These are phyloP conservation scores for Marchantia paleacea DNA, from an alignment of 225 moss, liverwort and hornwort species.

Conservation along the genomic window DNA sequence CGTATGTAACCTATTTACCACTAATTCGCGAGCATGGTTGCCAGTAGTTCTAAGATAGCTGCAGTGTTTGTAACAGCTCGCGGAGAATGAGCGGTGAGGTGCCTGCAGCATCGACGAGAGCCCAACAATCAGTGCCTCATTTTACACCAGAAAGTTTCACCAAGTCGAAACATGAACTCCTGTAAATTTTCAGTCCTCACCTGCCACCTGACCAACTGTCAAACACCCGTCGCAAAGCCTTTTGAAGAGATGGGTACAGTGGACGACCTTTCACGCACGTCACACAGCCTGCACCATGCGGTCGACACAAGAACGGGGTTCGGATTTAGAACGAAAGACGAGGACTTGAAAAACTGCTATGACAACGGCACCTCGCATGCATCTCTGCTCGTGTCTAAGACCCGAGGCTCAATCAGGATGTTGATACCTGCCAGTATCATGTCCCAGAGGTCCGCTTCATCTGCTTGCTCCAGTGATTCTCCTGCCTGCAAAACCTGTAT, in stretches of 20 bases:
- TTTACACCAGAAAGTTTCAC: too few relatives aligned
- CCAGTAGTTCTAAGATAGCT: too few relatives aligned
- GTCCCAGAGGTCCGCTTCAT: slow-evolving; percentile 23
- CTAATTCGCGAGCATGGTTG: too few relatives aligned
- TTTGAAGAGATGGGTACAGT: slow-evolving; percentile 3
- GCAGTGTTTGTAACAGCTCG: too few relatives aligned
- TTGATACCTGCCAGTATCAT: slow-evolving; percentile 1
- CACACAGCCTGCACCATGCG: slow-evolving; percentile 2
- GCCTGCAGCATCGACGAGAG: too few relatives aligned
- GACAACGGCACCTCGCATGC: neutral
- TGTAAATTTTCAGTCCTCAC: neutral
- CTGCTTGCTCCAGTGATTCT: neutral
- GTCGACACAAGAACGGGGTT: neutral
- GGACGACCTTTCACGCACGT: slow-evolving; percentile 1
- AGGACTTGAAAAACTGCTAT: neutral
- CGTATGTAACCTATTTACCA: too few relatives aligned
- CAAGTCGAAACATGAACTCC: neutral
- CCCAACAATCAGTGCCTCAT: too few relatives aligned
- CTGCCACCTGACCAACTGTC: neutral
- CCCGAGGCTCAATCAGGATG: neutral
- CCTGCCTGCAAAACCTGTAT: neutral
- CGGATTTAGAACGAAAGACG: neutral
- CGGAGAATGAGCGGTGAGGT: too few relatives aligned
- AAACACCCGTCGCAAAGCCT: neutral
- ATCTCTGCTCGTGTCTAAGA: neutral